Evolutionary conservation across 2,329 filamentous ascomycete genomes (phyloP), one percentile per base, ranked within the genome.

Genomic region (Alternaria sp.): DNA sequence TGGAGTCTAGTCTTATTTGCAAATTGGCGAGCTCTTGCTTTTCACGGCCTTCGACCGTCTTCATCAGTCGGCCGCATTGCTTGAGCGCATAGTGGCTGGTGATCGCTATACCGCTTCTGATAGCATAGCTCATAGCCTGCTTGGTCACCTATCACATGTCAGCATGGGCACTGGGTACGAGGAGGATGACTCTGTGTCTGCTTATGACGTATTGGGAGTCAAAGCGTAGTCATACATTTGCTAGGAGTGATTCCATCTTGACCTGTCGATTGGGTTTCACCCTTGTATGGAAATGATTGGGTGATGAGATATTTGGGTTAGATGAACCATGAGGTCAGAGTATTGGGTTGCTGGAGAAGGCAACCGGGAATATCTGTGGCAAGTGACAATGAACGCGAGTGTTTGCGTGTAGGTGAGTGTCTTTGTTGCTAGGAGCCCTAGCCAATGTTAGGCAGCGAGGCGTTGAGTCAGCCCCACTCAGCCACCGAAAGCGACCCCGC

Each of bases 121-220:
- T 94, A 75, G 93, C 93, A 86, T 95, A 96, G 81, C 93, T 96
- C 86, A 96, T 90, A 51, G 92, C 92, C 81, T 96, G 92, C 69
- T 89, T 86, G 59, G 89, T 91, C 67, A 89, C 81, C 87, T 89
- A 63, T 54, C 51, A n/a, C 20, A 7, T 36, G 64, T 70, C 46
- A 71, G 66, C 18, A 8, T 18, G 16, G 1, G 6, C 7, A n/a
- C 6, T 14, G 4, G 6, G 7, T 18, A 41, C 16, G 16, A 36
- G 34, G 30, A 28, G 12, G 8, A n/a, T 16, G 24, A 18, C 28
- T 42, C 6, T n/a, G n/a, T 32, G 16, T 43, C 54, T 12, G 20
- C 24, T 16, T 28, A 51, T 62, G 59, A 54, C 44, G 55, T 34
- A 18, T n/a, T 24, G 12, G 24, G 52, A 30, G 55, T 59, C 53